These are phyloP conservation scores for Pneumocystis canis DNA, from an alignment of 1,139 yeast species.

Conservation along the genomic window DNA sequence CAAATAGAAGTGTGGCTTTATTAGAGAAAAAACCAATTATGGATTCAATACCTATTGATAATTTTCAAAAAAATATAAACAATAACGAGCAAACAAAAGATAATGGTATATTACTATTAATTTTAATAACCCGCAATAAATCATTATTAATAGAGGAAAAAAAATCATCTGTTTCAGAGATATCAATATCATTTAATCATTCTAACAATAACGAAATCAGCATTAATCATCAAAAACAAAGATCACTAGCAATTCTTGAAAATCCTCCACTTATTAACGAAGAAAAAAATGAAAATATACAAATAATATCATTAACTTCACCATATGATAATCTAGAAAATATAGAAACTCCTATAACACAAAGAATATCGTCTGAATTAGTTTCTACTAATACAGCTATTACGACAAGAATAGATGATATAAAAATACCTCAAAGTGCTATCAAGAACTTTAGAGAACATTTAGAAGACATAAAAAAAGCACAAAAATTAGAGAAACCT, in stretches of 20 bases:
- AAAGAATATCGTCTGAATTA: background rate
- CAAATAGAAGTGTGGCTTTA: background rate
- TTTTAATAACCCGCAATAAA: background rate
- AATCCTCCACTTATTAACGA: background rate
- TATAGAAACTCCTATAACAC: background rate
- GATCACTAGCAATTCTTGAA: background rate
- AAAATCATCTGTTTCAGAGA: background rate
- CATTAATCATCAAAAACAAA: background rate
- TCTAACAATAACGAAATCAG: background rate
- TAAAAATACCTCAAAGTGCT: slow-evolving; percentile 6
- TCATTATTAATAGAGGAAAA: background rate
- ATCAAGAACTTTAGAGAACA: slow-evolving; percentile 2
- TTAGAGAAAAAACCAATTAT: background rate
- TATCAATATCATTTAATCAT: background rate
- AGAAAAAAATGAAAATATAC: background rate
- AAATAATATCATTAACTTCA: background rate
- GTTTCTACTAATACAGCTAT: slow-evolving; percentile 4
- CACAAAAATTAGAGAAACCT: background rate
- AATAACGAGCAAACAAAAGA: background rate
- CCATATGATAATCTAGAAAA: background rate
- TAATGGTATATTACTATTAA: background rate
- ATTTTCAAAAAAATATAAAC: background rate
- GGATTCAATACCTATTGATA: background rate
- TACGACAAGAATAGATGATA: slow-evolving; percentile 3
- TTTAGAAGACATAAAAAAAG: background rate